phyloP scores from a whole-genome alignment of 1,284 basidiomycete species.

The Vanrija sp. region DNA sequence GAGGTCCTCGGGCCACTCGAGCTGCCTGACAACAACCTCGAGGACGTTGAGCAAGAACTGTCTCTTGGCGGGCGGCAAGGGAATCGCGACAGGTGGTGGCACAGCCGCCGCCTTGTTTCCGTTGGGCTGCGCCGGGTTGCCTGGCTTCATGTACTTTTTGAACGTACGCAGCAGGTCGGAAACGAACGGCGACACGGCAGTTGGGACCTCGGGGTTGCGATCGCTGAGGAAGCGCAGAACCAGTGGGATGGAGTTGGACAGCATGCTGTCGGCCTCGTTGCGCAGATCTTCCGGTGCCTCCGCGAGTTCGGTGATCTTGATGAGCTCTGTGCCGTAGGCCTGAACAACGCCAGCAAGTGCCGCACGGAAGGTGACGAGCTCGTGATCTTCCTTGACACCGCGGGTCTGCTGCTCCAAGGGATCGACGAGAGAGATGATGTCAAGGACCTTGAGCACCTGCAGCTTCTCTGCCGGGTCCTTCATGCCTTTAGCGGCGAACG shows the following conservation, averaged over 20 bases:
- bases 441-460: constrained; percentile 82
- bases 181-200: constrained; percentile 76
- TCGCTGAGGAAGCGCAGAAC: constrained; percentile 87
- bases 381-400: constrained; percentile 62
- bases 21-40: constrained; percentile 73
- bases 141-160: constrained; percentile 25
- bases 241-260: constrained; percentile 71
- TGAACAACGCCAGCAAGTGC: constrained; percentile 82
- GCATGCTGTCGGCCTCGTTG: constrained; percentile 63
- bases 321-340: constrained; percentile 74
- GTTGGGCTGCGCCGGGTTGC: constrained; percentile 14
- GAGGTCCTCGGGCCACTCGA: constrained; percentile 57
- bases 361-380: constrained; percentile 83
- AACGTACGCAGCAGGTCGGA: constrained; percentile 63
- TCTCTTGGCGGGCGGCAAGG: constrained; percentile 63
- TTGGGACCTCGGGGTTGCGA: constrained; percentile 78
- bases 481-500: constrained; percentile 86
- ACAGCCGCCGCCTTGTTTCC: constrained; percentile 4
- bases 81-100: constrained; percentile 21
- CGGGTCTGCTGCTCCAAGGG: constrained; percentile 75
- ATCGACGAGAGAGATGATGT: constrained; percentile 72
- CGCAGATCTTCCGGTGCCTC: constrained; percentile 62
- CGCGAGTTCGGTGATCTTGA: constrained; percentile 62
- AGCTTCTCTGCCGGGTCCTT: constrained; percentile 90
- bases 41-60: constrained; percentile 77